Conservation (phyloP, 768 basidiomycete genomes). For the Agaricus sinodeliciosus region DNA sequence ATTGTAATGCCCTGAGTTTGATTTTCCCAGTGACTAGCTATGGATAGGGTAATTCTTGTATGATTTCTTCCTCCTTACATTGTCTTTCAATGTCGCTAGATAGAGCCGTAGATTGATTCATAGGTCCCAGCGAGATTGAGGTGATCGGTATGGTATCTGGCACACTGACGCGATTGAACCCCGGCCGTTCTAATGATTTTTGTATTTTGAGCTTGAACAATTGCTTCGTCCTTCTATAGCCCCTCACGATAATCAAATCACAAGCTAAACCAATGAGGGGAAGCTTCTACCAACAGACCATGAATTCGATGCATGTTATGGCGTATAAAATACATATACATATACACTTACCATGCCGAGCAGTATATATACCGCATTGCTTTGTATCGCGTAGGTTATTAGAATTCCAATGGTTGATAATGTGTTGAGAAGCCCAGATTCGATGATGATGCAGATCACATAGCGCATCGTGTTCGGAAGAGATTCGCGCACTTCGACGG, state of each 20-base stretch:
- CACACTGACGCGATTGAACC: neutral
- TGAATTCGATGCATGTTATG: no score
- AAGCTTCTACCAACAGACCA: neutral
- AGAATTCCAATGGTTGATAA: constrained; percentile 1
- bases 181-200: neutral
- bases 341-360: neutral
- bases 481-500: neutral
- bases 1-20: no score
- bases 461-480: neutral
- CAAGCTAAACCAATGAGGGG: constrained; percentile 1
- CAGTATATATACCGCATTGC: constrained; percentile 1
- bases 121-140: no score
- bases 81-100: no score
- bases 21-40: no score
- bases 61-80: no score
- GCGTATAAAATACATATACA: no score
- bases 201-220: neutral
- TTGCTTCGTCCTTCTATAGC: neutral
- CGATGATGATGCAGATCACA: constrained; percentile 7
- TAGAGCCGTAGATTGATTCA: no score
- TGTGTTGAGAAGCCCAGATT: neutral
- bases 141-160: neutral
- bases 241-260: constrained; percentile 4
- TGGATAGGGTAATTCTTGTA: no score
- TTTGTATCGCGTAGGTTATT: constrained; percentile 2